A percentile compares a stretch with the other conserved stretches of the same genome.
Conservation (phyloP, 2,329 filamentous ascomycete species). For the Ilyonectria robusta region DNA sequence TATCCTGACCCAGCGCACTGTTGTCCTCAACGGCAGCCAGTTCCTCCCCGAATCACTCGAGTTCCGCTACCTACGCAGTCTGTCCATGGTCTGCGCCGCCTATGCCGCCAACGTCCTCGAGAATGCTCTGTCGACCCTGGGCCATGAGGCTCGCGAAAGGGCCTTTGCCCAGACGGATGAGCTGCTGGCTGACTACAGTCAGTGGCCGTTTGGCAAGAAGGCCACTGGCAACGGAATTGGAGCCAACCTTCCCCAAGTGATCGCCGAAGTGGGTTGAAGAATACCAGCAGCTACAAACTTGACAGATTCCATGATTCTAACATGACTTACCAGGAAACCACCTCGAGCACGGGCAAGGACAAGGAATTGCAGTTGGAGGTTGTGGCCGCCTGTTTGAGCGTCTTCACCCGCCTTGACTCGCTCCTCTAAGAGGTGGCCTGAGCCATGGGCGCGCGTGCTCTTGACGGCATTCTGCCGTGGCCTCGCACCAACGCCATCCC, state of each 20-base stretch:
- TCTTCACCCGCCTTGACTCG: constrained; percentile 97
- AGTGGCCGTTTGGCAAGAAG: constrained; percentile 95
- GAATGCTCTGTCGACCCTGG: constrained; percentile 94
- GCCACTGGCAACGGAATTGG: constrained; percentile 86
- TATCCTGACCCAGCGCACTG: constrained; percentile 92
- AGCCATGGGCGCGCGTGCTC: constrained; percentile 26
- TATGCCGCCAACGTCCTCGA: constrained; percentile 98
- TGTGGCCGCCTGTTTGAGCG: constrained; percentile 94
- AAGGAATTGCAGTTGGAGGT: constrained; percentile 98
- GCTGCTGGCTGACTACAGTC: constrained; percentile 93
- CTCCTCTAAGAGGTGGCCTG: constrained; percentile 73
- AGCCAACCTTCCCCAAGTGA: constrained; percentile 89
- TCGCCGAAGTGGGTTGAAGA: constrained; percentile 74
- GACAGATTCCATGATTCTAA: constrained; percentile 31
- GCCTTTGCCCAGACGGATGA: constrained; percentile 98
- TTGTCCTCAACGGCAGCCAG: constrained; percentile 87
- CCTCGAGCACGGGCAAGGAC: constrained; percentile 81
- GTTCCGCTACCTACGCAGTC: constrained; percentile 91
- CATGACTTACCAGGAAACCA: constrained; percentile 73
- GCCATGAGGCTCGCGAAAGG: constrained; percentile 93
- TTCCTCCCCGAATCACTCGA: constrained; percentile 96
- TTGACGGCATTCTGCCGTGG: constrained; percentile 30
- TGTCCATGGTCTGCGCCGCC: constrained; percentile 97
- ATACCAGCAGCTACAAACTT: background rate
- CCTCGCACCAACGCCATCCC: constrained; percentile 20